Conservation (phyloP, 495 filamentous ascomycete genomes). For the Neurospora intermedia region DNA sequence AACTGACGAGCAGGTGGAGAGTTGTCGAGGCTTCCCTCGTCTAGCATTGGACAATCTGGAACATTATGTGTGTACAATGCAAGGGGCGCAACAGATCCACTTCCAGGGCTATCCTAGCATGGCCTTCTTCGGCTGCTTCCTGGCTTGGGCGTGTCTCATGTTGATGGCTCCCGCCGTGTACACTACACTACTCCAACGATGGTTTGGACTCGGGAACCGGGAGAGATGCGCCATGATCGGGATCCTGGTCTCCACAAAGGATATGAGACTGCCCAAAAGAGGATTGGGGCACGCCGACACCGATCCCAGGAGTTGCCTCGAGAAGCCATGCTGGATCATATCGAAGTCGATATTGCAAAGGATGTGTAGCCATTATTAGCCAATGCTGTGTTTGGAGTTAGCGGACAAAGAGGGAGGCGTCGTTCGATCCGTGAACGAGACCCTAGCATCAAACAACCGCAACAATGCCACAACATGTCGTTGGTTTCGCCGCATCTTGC, state of each 20-base stretch:
- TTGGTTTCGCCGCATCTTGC: not conserved
- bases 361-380: not conserved
- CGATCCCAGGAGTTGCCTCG: not conserved
- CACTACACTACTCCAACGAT: not conserved
- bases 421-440: not conserved
- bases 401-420: not conserved
- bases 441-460: not conserved
- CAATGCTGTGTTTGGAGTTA: not conserved
- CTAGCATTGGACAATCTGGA: not conserved
- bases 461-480: not conserved
- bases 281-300: not conserved
- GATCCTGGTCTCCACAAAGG: not conserved
- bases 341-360: not conserved
- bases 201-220: not conserved
- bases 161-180: not conserved
- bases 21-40: not conserved
- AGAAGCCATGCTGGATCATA: not conserved
- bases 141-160: not conserved
- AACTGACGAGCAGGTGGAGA: slow-evolving; percentile 3
- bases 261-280: not conserved
- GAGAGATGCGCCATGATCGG: not conserved
- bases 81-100: not conserved
- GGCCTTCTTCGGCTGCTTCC: not conserved
- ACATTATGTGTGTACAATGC: not conserved
- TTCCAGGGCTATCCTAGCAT: not conserved